Evolutionary conservation across 805 yeast genomes (phyloP), one percentile per base, ranked within the genome.

Genomic region (Candida chauliodis): DNA sequence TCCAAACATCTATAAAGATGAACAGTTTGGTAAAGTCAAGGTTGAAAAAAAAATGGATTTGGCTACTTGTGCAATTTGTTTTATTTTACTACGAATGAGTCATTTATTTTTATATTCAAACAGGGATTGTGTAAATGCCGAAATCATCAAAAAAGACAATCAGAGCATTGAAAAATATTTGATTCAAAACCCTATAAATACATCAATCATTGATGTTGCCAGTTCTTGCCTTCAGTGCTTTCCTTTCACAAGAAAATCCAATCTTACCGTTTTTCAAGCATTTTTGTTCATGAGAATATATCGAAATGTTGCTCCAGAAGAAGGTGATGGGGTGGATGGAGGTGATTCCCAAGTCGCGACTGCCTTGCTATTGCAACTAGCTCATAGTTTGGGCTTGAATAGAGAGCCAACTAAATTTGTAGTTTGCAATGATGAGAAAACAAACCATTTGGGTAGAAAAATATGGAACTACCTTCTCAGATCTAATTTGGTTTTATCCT

Each of bases 211-310:
- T 27, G 69, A 61, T 37, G 71, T 72, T 19, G 81, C 84, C 0
- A 75, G 75, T 43, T 53, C 66, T 42, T 79, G 84, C 47, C 51
- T 79, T 30, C 73, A 75, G 42, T 79, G 75, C 45, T 78, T 79
- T 53, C 72, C 71, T 34, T 41, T 78, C 21, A 48, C 75, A 31
- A 55, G 77, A 43, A 55, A 57, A 31, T 45, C 59, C 1, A 53
- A 50, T 36, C 49, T 61, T 18, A 55, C 58, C 1, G 51, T 63
- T 2, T 42, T 64, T 19, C 67, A 59, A 40, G 49, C 59, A 19
- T 59, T 59, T 1, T 41, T 58, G 2, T 60, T 40, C 31, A 46
- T 57, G 38, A 42, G 62, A 24, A 14, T 60, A 3, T 64, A 64
- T 38, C 59, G 59, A 31, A 37, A 47, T 0, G 60, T 50, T 40